These are phyloP conservation scores for Fulvia fulva DNA, from an alignment of 2,329 filamentous ascomycete genomes.

Conservation along the genomic window DNA sequence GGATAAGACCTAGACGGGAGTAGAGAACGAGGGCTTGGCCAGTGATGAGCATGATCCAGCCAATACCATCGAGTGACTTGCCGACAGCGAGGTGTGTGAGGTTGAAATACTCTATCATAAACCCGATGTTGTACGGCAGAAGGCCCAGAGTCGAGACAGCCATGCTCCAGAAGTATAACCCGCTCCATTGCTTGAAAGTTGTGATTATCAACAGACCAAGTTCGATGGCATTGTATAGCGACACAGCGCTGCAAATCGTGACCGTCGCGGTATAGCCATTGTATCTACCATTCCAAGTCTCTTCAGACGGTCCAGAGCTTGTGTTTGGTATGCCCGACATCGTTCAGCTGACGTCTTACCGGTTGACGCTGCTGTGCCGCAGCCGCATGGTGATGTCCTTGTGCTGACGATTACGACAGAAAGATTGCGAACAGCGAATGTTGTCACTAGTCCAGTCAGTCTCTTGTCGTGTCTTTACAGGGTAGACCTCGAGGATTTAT, in stretches of 20 bases:
- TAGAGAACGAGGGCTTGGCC: slow-evolving; percentile 1
- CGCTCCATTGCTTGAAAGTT: neutral
- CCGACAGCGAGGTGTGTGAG: neutral
- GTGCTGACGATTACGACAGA: neutral
- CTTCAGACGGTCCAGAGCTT: neutral
- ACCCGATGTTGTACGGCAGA: neutral
- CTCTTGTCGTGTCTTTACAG: neutral
- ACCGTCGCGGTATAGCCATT: slow-evolving; percentile 1
- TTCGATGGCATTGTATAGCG: neutral
- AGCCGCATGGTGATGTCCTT: neutral
- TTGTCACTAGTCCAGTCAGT: neutral
- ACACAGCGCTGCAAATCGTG: neutral
- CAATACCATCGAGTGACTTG: neutral
- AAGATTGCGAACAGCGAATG: neutral
- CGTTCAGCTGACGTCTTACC: neutral
- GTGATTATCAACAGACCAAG: neutral
- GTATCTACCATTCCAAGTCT: neutral
- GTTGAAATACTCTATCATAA: neutral
- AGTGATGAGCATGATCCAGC: neutral
- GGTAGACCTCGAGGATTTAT: neutral
- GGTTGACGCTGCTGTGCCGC: neutral
- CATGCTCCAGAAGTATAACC: neutral
- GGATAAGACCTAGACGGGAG: neutral
- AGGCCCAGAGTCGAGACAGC: neutral
- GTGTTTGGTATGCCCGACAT: neutral